Base-by-base conservation (phyloP, 306 rosid species). In the Mimosa pudica region DNA sequence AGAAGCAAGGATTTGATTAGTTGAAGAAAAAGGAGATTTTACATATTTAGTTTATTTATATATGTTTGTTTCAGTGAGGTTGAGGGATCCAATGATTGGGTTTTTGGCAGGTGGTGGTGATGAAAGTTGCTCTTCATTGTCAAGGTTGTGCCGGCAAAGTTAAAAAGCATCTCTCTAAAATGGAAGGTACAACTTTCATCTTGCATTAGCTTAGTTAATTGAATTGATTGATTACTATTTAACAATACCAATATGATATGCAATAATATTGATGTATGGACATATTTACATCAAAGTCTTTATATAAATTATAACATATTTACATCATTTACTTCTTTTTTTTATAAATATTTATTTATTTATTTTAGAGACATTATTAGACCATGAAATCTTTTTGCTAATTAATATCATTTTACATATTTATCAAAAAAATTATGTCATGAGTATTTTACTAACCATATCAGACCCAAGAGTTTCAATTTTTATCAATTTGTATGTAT, bases 121-220 rank as follows among this genome's bases (percentile, higher is more conserved):
- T 94, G 98, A 74, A 90, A 68, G 98, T 92, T 44, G 88, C 98
- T 60, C 85, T 94, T 86, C 95, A 94, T 51, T 94, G 98, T 69
- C 95, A 94, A 84, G 98, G 98, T 64, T 94, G 98, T 78, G 98
- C 98, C 64, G 91, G 89, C 46, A 94, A 89, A 86, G 91, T 94
- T 74, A 92, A 92, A 81, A 94, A 85, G 55, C 97, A 91, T 84
- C 81, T 94, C 3, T 85, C 98, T 4, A 94, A 89, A 81, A 94
- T 94, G 97, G 97, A 94, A 88, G 98, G 97, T 55, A n/a, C 6
- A 13, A 49, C 4, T 12, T 38, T 38, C 42, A 0, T 12, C 14
- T 16, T 49, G 55, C 55, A 11, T 49, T 12, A 10, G 14, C 54
- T 49, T 49, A 10, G 12, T 49, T 49, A 49, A 49, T 49, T 48